Percentiles rank a stretch among this genome's conserved stretches.
These are phyloP conservation scores for Crithidia acanthocephali DNA, from an alignment of 208 protist genomes.

Conservation along the genomic window DNA sequence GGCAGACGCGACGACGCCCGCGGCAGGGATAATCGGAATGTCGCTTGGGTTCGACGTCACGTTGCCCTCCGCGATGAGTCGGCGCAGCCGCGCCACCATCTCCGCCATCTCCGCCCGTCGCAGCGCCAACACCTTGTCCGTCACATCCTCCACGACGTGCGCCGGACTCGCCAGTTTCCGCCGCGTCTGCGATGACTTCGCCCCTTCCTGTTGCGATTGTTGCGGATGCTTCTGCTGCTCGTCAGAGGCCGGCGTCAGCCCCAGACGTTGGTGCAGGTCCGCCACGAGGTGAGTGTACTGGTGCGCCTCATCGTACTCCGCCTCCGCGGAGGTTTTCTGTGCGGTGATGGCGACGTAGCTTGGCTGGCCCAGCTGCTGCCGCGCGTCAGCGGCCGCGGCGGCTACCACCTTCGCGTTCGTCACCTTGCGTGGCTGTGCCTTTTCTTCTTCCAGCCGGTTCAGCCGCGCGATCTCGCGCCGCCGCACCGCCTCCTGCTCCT, in stretches of 20 bases:
- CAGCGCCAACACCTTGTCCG: constrained; percentile 27
- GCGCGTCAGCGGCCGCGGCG: constrained; percentile 29
- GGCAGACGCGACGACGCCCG: not conserved
- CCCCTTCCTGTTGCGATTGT: not conserved
- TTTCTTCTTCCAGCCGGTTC: constrained; percentile 3
- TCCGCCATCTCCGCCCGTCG: constrained; percentile 34
- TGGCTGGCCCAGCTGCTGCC: constrained; percentile 37
- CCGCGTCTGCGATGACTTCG: not conserved
- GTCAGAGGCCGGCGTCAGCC: not conserved
- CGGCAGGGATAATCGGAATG: constrained; percentile 23
- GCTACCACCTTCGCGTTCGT: constrained; percentile 23
- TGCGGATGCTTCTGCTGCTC: not conserved
- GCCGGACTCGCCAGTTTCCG: not conserved
- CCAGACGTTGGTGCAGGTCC: constrained; percentile 28
- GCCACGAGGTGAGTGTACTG: constrained; percentile 20
- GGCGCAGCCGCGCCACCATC: constrained; percentile 33
- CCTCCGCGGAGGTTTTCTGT: constrained; percentile 22
- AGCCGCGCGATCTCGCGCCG: constrained; percentile 10
- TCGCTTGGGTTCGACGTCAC: constrained; percentile 4
- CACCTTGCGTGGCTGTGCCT: constrained; percentile 6
- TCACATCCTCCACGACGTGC: constrained; percentile 15
- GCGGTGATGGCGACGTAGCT: constrained; percentile 27
- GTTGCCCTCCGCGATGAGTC: constrained; percentile 24
- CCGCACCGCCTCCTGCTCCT: constrained; percentile 15
- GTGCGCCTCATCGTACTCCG: constrained; percentile 14